phyloP scores from a whole-genome alignment of 257 asterid genomes.

The Solanum infundibuliforme region DNA sequence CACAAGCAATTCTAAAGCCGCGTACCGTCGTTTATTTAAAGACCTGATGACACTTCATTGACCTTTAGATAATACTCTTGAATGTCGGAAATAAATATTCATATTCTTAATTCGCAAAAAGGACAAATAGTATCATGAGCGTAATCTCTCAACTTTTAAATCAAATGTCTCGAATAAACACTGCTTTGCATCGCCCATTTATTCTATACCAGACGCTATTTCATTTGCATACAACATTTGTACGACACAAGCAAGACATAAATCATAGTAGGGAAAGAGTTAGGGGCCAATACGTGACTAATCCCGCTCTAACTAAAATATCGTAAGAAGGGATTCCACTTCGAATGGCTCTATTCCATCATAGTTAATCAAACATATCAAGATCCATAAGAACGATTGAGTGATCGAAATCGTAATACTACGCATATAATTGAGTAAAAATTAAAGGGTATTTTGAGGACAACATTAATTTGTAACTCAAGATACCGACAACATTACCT shows the following conservation, averaged over 20 bases:
- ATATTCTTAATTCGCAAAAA: neutral
- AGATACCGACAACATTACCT: neutral
- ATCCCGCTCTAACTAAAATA: no score
- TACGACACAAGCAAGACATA: no score
- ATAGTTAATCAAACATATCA: no score
- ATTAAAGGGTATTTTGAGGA: no score
- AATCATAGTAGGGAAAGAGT: no score
- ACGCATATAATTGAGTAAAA: neutral
- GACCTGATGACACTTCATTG: accelerated
- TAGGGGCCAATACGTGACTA: accelerated
- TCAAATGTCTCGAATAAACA: no score
- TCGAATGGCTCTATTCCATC: neutral
- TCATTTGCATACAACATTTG: no score
- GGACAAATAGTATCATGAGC: accelerated
- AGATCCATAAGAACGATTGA: no score
- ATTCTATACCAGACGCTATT: no score
- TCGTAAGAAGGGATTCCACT: no score
- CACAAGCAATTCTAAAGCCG: neutral
- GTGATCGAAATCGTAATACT: neutral
- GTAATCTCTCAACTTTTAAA: neutral
- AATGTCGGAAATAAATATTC: no score
- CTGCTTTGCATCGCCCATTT: no score
- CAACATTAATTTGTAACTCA: neutral
- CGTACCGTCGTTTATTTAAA: neutral
- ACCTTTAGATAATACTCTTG: neutral